Base-by-base conservation (phyloP, 176 grass and related monocot genomes). In the Bromus sterilis region DNA sequence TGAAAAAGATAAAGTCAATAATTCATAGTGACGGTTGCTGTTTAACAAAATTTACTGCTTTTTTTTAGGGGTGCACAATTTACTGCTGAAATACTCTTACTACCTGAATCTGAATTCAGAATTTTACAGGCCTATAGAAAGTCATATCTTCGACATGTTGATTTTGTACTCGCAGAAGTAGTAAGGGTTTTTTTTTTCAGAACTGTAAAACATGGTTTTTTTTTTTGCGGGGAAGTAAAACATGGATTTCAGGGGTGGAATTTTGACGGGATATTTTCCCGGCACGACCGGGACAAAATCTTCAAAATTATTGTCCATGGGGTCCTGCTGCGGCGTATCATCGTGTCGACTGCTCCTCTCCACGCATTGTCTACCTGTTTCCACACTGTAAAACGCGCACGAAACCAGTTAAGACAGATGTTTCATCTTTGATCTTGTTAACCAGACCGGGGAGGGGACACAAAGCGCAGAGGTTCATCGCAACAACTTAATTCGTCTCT, bases 381-480 rank as follows among this genome's bases (percentile, higher is more conserved):
- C 15, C 25, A 40, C 20, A 55, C 30, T 12, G 11, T 71, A 40
- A 39, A 40, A 39, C 71, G 23, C 28, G 3, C 61, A 15, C 61
- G 58, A 74, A 57, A 4, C 34, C 10, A 32, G 24, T 41, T 58
- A 32, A 55, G 69, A 9, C 30, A 3, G 69, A 75, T 64, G 65
- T 70, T 67, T 30, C 78, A 25, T 41, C 44, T 70, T 67, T 30
- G 71, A 25, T 41, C 44, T 35, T 20, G 46, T 63, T 71, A 72
- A 72, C 28, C 69, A 59, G 42, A 77, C 11, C 21, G 64, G 55
- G n/a, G n/a, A n/a, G n/a, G n/a, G 76, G 63, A 77, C 83, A 89
- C 18, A 76, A 41, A 71, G 63, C 41, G 31, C 51, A 34, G 56
- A 60, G 75, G 32, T 18, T 46, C 66, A 25, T 66, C 82, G 76